Percentiles rank a stretch among this genome's conserved stretches.
Conservation (phyloP, 2,329 filamentous ascomycete species). For the Fusarium sp. region DNA sequence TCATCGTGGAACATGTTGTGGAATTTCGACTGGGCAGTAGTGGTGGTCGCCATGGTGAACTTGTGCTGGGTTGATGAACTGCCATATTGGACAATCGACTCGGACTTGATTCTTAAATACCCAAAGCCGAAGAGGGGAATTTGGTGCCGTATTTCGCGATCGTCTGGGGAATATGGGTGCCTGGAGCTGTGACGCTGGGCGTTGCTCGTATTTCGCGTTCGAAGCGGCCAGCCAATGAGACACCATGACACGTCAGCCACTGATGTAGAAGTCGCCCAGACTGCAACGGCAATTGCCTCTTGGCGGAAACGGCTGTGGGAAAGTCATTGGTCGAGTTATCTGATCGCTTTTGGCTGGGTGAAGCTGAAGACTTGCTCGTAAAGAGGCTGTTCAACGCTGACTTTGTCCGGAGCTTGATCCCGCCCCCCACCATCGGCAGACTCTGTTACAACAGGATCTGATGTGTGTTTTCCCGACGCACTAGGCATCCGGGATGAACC, state of each 20-base stretch:
- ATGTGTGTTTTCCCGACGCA: neutral
- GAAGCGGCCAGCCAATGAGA: slow-evolving; percentile 10
- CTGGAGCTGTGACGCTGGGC: neutral
- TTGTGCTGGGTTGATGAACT: neutral
- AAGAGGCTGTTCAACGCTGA: neutral
- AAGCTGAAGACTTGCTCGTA: neutral
- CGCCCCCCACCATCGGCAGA: neutral
- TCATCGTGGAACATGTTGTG: neutral
- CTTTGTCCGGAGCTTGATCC: neutral
- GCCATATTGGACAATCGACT: neutral
- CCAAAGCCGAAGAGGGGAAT: no score
- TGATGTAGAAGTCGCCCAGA: neutral
- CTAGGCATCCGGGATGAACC: neutral
- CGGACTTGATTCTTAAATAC: slow-evolving; percentile 3
- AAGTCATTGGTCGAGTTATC: neutral
- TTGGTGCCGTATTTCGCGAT: neutral
- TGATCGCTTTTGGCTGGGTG: neutral
- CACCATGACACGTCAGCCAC: slow-evolving; percentile 6
- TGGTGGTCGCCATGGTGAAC: neutral
- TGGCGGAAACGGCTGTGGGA: neutral
- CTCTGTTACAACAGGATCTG: neutral
- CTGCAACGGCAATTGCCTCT: neutral
- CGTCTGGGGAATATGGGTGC: neutral
- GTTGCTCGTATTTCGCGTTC: slow-evolving; percentile 31
- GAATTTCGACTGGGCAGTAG: slow-evolving; percentile 4